phyloP scores from a whole-genome alignment of 768 basidiomycete genomes.

The Trametes cinnabarina region DNA sequence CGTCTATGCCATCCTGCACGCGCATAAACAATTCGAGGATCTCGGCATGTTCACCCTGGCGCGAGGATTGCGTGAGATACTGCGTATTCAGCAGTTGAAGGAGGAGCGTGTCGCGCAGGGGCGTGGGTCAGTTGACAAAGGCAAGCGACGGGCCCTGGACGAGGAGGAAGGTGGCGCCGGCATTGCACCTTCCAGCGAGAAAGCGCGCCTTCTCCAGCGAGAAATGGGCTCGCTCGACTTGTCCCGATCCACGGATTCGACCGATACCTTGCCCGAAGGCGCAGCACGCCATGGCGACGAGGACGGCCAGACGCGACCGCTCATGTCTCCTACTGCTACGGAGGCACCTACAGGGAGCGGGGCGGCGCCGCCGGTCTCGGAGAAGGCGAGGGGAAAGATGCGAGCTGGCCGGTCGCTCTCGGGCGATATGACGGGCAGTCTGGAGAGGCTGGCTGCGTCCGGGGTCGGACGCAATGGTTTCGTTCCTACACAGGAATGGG shows the following conservation, averaged over 20 bases:
- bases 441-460: conserved; percentile 64
- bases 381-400: conserved; percentile 93
- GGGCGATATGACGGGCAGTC: conserved; percentile 46
- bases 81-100: conserved; percentile 66
- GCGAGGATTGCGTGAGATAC: conserved; percentile 82
- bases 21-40: conserved; percentile 84
- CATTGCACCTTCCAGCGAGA: conserved; percentile 52
- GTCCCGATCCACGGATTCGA: conserved; percentile 26
- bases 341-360: conserved; percentile 28
- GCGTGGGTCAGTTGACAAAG: conserved; percentile 32
- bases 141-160: conserved; percentile 41
- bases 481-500: conserved; percentile 97
- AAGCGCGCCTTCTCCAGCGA: conserved; percentile 59
- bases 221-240: conserved; percentile 38
- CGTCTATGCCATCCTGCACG: conserved; percentile 79
- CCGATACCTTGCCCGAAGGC: conserved; percentile 20
- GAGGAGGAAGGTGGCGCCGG: conserved; percentile 30
- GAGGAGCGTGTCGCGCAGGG: conserved; percentile 52
- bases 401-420: conserved; percentile 64
- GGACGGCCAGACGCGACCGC: conserved; percentile 32
- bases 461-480: conserved; percentile 89
- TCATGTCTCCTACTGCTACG: conserved; percentile 45
- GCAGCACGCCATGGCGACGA: conserved; percentile 30
- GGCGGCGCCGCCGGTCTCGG: conserved; percentile 48
- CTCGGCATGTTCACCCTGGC: conserved; percentile 90